phyloP scores from a whole-genome alignment of 768 basidiomycete species.

The Mycena polygramma region DNA sequence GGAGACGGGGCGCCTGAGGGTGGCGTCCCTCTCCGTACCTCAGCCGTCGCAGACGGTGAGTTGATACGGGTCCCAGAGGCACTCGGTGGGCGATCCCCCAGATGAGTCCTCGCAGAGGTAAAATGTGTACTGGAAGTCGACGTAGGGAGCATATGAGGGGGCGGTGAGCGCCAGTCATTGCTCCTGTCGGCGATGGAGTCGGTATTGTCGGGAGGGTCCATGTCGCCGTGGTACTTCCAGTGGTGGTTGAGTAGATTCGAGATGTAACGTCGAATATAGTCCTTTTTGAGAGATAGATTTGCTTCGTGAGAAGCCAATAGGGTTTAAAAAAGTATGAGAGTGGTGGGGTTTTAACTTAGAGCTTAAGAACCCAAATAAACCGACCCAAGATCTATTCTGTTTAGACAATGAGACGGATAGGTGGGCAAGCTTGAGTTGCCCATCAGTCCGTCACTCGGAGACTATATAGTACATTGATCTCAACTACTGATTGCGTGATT shows the following conservation, averaged over 20 bases:
- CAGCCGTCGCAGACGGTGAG: not conserved
- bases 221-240: not conserved
- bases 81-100: too few species aligned
- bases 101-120: too few species aligned
- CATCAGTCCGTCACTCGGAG: too few species aligned
- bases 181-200: not conserved
- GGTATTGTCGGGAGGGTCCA: not conserved
- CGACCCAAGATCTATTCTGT: slow-evolving; percentile 7
- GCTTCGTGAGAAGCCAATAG: too few species aligned
- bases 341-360: not conserved
- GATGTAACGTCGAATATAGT: not conserved
- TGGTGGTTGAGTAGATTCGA: not conserved
- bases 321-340: slow-evolving; percentile 15
- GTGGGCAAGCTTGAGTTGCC: slow-evolving; percentile 4
- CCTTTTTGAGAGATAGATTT: not conserved
- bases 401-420: not conserved
- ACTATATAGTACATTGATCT: too few species aligned
- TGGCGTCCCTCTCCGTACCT: not conserved
- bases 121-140: too few species aligned
- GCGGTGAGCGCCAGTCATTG: not conserved
- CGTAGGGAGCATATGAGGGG: too few species aligned
- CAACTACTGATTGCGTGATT: too few species aligned
- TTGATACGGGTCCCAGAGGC: not conserved
- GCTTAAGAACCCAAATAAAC: slow-evolving; percentile 6
- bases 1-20: not conserved